Evolutionary conservation across 257 asterid genomes (phyloP), one percentile per base, ranked within the genome.

Genomic region (Cordia subcordata): DNA sequence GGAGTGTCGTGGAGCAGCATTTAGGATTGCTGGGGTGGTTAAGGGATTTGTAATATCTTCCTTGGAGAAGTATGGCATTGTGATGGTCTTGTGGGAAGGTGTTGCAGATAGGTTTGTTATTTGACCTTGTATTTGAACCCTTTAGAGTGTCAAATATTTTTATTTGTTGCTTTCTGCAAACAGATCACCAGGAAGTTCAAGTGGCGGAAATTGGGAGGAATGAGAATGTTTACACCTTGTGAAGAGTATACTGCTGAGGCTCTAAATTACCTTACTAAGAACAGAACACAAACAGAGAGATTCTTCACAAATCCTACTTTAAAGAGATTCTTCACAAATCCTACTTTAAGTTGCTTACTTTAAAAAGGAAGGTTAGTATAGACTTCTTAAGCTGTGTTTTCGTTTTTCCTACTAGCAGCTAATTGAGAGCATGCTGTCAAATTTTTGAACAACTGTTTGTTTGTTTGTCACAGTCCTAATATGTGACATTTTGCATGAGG

Each of bases 1-100:
- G 75, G 97, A 92, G 70, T 96, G 99, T 51, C 99, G 99, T 58
- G 99, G 99, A 69, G 99, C 97, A 46, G 99, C 99, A 27, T 92
- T 92, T 86, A 97, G 99, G 57, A 84, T 88, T 56, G 96, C 97
- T 68, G 99, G 99, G 49, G 91, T 77, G 63, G 94, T 92, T 4
- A 88, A 86, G 83, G 99, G 99, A 56, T 92, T 86, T 68, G 73
- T 87, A 77, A 82, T 92, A 67, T 70, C 97, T 67, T 81, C 78
- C 72, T 76, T 92, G 68, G 86, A 86, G 82, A 92, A 86, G 81
- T 86, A 86, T 78, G 86, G 81, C 73, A 77, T 92, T 65, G 74
- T 62, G 60, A 71, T 77, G 21, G 81, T 81, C 55, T 70, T 92
- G 72, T 76, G 77, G 53, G 96, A 82, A 64, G 96, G 89, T 74